A percentile compares a stretch with the other conserved stretches of the same genome.
phyloP scores from a whole-genome alignment of 805 yeast species.

The Schizosaccharomyces pombe region DNA sequence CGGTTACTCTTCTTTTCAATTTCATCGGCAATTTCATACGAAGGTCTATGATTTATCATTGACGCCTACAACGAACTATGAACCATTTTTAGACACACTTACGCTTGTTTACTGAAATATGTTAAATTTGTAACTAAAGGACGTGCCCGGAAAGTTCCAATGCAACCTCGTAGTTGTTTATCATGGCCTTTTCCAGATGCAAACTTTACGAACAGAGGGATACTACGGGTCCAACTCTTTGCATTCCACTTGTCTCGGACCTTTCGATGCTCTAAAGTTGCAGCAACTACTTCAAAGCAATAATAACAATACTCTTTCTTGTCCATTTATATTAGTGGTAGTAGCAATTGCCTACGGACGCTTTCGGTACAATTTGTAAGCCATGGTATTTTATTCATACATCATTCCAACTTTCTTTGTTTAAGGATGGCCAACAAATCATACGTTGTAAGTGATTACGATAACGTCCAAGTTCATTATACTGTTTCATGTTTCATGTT shows the following conservation, averaged over 20 bases:
- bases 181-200: background rate
- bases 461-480: no score
- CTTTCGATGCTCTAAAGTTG: background rate
- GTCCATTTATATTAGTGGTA: background rate
- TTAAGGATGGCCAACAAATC: no score
- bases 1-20: background rate
- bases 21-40: background rate
- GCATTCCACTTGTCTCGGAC: background rate
- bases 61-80: background rate
- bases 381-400: no score
- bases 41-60: background rate
- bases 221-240: background rate
- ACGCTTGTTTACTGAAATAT: background rate
- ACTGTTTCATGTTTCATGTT: no score
- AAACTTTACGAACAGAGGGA: background rate
- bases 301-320: background rate
- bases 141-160: background rate
- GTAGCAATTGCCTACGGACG: no score
- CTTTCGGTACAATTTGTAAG: no score
- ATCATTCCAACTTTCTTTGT: no score
- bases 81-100: background rate
- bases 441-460: no score
- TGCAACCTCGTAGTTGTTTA: background rate
- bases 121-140: background rate
- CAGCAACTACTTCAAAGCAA: background rate